phyloP scores from a whole-genome alignment of 2,329 filamentous ascomycete species.

The Penicillium freii region DNA sequence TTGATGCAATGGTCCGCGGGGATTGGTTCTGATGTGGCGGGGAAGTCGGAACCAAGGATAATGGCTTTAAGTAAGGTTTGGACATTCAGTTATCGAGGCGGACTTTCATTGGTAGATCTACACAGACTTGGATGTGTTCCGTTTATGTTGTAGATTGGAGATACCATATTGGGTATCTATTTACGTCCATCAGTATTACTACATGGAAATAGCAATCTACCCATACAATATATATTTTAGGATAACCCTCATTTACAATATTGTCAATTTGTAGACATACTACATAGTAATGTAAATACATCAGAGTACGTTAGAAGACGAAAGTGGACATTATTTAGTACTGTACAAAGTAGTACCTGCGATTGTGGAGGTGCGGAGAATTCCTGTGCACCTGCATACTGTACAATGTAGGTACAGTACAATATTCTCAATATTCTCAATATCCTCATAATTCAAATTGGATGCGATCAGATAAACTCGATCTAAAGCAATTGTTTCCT shows the following conservation, averaged over 20 bases:
- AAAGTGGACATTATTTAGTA: background rate
- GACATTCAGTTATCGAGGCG: background rate
- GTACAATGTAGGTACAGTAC: conserved; percentile 8
- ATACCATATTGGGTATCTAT: background rate
- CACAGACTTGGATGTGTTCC: background rate
- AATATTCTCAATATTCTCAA: background rate
- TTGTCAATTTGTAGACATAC: no score
- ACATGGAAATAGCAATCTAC: background rate
- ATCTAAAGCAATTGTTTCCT: background rate
- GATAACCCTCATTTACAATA: background rate
- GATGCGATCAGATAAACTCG: conserved; percentile 15
- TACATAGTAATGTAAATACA: background rate
- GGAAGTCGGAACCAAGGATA: background rate
- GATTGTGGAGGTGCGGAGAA: conserved; percentile 24
- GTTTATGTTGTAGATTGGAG: background rate
- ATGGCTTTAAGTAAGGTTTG: conserved; percentile 7
- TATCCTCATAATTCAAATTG: background rate
- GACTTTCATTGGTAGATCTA: conserved; percentile 7
- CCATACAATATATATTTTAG: background rate
- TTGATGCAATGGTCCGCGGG: background rate
- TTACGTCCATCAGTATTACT: background rate
- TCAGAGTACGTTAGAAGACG: background rate
- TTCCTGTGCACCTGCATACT: conserved; percentile 12
- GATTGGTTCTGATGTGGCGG: background rate
- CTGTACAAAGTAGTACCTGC: background rate